Evolutionary conservation across 495 filamentous ascomycete species (phyloP).

Genomic region (Lentithecium fluviatile): DNA sequence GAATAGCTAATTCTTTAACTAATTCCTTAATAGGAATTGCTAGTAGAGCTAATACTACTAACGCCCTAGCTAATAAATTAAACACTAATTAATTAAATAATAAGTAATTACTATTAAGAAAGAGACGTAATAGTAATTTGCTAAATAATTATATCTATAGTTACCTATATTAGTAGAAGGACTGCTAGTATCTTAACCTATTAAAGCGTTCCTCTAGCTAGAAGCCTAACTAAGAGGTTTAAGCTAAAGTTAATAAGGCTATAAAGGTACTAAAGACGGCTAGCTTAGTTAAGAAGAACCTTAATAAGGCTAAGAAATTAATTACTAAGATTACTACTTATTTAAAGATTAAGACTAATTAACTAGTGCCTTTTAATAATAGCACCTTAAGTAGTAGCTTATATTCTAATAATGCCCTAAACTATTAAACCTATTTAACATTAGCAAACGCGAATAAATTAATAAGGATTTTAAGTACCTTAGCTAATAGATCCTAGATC

Average conservation of each 20-base stretch:
- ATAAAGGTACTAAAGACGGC: neutral
- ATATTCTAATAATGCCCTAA: neutral
- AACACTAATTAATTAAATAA: neutral
- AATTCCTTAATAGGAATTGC: neutral
- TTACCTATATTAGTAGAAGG: neutral
- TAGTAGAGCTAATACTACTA: neutral
- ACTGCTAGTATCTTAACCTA: neutral
- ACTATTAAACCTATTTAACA: neutral
- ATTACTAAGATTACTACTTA: neutral
- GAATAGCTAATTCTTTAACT: neutral
- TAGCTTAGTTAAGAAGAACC: neutral
- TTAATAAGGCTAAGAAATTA: neutral
- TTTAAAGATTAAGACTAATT: neutral
- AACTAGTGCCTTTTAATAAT: neutral
- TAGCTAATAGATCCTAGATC: neutral
- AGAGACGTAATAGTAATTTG: neutral
- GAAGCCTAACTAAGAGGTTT: neutral
- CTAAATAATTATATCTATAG: neutral
- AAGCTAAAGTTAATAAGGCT: neutral
- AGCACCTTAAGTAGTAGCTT: neutral
- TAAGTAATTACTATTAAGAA: neutral
- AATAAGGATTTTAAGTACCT: neutral
- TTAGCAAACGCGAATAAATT: neutral
- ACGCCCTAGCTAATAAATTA: neutral
- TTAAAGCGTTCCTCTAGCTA: neutral